Evolutionary conservation across 495 filamentous ascomycete species (phyloP), one percentile per base, ranked within the genome.

Genomic region (Penicillium daleae): DNA sequence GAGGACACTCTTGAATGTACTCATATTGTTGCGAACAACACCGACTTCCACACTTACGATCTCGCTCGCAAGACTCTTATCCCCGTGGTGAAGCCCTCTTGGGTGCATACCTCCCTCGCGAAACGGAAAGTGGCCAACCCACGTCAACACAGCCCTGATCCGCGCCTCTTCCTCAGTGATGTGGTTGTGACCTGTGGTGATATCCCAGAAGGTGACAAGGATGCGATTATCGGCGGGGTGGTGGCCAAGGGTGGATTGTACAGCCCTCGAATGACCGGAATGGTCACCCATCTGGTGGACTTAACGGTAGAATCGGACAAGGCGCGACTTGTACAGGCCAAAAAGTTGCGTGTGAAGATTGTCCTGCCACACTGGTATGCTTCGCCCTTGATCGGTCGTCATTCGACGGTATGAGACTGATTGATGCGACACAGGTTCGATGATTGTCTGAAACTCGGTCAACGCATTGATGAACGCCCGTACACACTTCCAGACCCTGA

Each of bases 301-400:
- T 75, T 97, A 66, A 89, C 87, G 4, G 77, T 89, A 71, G 89
- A 93, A 9, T 78, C 89, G 39, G 81, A 86, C 2, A 95, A 92
- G 74, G 93, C 92, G 63, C 74, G 81, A 61, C 68, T 87, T 39
- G 88, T 88, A 0, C 32, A 77, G 40, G 74, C 76, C 0, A 97
- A 87, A 74, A 86, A 82, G 40, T 74, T 91, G 24, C 86, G 85
- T 44, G 83, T 83, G 75, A 93, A 92, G 73, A 89, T 96, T 59
- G 90, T 99, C n/a, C 80, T 98, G 53, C 96, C 96, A 31, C 96
- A 99, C 71, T 98, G 96, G 95, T 92, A 81, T 66, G 81, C 56
- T 33, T 49, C 22, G 15, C 6, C 24, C 26, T 3, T 32, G 1
- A 24, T 2, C 29, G 32, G 27, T 3, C 13, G 6, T 6, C 15